A percentile compares a stretch with the other conserved stretches of the same genome.
phyloP scores from a whole-genome alignment of 2,329 filamentous ascomycete genomes.

The Fusarium sp. region DNA sequence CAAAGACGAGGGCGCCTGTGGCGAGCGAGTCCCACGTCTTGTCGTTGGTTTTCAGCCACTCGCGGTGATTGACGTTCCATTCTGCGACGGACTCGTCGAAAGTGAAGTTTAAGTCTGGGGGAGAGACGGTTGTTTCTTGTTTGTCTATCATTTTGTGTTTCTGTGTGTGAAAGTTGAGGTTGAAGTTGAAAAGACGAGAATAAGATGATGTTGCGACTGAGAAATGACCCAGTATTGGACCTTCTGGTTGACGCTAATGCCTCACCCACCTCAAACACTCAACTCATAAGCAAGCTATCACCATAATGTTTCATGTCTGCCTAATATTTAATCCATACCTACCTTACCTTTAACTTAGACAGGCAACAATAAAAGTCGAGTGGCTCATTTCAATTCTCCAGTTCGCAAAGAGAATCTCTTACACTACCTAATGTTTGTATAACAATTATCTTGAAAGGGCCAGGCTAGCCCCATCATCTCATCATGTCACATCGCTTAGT shows the following conservation, averaged over 20 bases:
- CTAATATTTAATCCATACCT: neutral
- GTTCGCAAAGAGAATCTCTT: neutral
- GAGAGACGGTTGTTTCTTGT: neutral
- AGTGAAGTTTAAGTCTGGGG: slow-evolving; percentile 29
- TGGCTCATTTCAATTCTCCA: neutral
- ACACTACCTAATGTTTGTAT: neutral
- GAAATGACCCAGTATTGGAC: neutral
- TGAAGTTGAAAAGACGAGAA: neutral
- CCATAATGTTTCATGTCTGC: neutral
- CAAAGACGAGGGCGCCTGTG: slow-evolving; percentile 49
- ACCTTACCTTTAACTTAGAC: neutral
- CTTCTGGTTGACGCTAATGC: slow-evolving; percentile 3
- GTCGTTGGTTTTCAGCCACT: slow-evolving; percentile 38
- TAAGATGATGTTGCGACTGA: neutral
- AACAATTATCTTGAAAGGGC: neutral
- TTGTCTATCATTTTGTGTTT: slow-evolving; percentile 16
- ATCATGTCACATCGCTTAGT: neutral
- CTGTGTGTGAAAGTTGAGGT: neutral
- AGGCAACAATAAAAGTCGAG: neutral
- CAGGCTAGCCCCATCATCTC: neutral
- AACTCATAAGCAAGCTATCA: neutral
- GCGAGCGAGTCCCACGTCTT: slow-evolving; percentile 46
- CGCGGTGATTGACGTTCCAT: slow-evolving; percentile 37
- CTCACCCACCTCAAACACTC: neutral
- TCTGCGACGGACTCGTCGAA: slow-evolving; percentile 36